A percentile compares a stretch with the other conserved stretches of the same genome.
Conservation (phyloP, 169 alveolate genomes). For the Toxoplasma gondii region DNA sequence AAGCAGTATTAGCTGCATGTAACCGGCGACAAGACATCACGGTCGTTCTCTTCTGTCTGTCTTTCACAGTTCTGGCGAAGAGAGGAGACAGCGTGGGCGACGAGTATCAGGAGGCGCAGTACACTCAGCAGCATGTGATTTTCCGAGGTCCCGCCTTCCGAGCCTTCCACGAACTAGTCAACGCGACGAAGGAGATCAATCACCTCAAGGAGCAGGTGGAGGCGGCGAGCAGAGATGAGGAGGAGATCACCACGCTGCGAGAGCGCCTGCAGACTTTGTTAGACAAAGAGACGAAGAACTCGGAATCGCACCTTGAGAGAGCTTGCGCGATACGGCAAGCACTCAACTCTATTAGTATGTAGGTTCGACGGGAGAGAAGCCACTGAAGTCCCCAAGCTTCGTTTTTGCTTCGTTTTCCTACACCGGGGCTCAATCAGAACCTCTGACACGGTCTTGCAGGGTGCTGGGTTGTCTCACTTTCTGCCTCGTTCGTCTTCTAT, state of each 20-base stretch:
- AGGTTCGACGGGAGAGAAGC: too few species aligned
- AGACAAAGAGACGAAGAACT: not conserved
- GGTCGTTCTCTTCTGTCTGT: not conserved
- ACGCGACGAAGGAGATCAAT: not conserved
- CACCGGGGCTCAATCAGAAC: too few species aligned
- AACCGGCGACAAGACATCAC: too few species aligned
- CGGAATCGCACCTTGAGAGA: not conserved
- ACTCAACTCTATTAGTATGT: too few species aligned
- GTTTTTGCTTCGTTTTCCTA: too few species aligned
- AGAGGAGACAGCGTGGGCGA: not conserved
- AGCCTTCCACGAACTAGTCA: not conserved
- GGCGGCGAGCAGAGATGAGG: not conserved
- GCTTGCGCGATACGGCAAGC: not conserved
- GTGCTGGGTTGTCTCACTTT: too few species aligned
- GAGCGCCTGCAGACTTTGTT: not conserved
- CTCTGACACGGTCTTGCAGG: too few species aligned
- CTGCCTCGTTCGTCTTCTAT: too few species aligned
- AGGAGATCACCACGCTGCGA: not conserved
- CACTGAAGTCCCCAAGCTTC: too few species aligned
- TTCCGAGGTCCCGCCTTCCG: slow-evolving; percentile 16
- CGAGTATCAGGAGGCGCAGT: not conserved
- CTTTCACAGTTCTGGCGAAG: not conserved
- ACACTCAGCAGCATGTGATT: not conserved
- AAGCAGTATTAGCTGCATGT: too few species aligned
- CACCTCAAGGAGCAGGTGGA: not conserved